Conservation (phyloP, 2,329 filamentous ascomycete species). For the Basipetospora chlamydospora region DNA sequence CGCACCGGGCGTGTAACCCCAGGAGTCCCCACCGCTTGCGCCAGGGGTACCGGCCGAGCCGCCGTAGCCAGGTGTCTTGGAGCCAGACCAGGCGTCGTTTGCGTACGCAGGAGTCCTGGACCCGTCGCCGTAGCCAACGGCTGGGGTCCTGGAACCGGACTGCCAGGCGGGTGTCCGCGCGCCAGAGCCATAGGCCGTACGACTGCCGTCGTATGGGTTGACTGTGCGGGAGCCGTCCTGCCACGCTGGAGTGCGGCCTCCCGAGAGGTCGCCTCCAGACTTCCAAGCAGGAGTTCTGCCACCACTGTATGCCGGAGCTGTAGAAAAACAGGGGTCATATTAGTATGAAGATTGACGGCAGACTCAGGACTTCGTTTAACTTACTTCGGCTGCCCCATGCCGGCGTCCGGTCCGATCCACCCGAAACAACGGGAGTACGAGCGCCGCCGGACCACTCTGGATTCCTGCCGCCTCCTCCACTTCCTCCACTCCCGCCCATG, state of each 20-base stretch:
- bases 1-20: constrained; percentile 42
- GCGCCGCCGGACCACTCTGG: constrained; percentile 49
- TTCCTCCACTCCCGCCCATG: constrained; percentile 28
- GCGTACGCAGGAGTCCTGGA: constrained; percentile 54
- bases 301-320: constrained; percentile 40
- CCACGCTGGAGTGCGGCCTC: constrained; percentile 57
- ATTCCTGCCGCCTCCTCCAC: constrained; percentile 29
- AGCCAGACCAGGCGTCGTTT: constrained; percentile 50
- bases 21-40: constrained; percentile 42
- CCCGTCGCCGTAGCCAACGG: constrained; percentile 47
- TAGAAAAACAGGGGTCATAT: constrained; percentile 7
- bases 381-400: constrained; percentile 61
- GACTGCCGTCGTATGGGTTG: constrained; percentile 58
- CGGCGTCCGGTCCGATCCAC: constrained; percentile 54
- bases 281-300: constrained; percentile 51
- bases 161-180: constrained; percentile 65
- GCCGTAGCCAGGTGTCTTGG: constrained; percentile 65
- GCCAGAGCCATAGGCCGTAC: constrained; percentile 64
- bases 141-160: constrained; percentile 60
- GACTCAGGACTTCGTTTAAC: constrained; percentile 16
- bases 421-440: constrained; percentile 51
- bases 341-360: constrained; percentile 10
- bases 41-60: constrained; percentile 43
- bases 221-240: constrained; percentile 51
- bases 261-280: constrained; percentile 32